These are phyloP conservation scores for Venturia carpophila DNA, from an alignment of 2,329 filamentous ascomycete genomes.

Conservation along the genomic window DNA sequence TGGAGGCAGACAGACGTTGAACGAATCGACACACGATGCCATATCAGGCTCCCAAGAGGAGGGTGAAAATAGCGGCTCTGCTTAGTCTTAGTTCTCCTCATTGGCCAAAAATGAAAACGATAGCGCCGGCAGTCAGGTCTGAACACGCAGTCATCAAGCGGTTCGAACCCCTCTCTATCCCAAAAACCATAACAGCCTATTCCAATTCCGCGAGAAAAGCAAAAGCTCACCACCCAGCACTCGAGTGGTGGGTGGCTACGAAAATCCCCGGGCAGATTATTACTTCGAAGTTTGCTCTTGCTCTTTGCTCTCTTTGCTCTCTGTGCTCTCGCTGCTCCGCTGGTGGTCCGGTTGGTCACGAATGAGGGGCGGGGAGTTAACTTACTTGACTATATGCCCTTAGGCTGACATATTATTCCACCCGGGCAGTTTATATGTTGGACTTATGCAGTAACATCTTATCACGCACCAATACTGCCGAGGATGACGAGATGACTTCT, in stretches of 20 bases:
- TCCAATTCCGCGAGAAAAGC: background rate
- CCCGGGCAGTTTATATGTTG: background rate
- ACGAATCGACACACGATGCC: too few species aligned
- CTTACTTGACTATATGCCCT: background rate
- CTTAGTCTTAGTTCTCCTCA: too few species aligned
- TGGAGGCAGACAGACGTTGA: too few species aligned
- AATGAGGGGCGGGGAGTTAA: background rate
- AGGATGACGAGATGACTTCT: too few species aligned
- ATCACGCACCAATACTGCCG: too few species aligned
- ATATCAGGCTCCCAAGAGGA: too few species aligned
- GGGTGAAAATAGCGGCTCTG: too few species aligned
- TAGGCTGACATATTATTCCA: background rate
- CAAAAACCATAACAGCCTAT: background rate
- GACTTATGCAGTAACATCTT: background rate
- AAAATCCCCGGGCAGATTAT: background rate
- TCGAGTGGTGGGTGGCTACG: background rate
- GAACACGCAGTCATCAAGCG: too few species aligned
- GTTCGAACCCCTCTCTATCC: too few species aligned
- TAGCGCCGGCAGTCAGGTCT: too few species aligned
- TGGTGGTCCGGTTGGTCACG: background rate
- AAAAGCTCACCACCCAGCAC: constrained; percentile 2
- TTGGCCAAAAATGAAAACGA: too few species aligned
- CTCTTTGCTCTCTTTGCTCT: background rate
- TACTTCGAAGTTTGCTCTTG: background rate
- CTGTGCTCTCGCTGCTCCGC: background rate